Evolutionary conservation across 495 filamentous ascomycete genomes (phyloP), one percentile per base, ranked within the genome.

Genomic region (Talaromyces proteolyticus): DNA sequence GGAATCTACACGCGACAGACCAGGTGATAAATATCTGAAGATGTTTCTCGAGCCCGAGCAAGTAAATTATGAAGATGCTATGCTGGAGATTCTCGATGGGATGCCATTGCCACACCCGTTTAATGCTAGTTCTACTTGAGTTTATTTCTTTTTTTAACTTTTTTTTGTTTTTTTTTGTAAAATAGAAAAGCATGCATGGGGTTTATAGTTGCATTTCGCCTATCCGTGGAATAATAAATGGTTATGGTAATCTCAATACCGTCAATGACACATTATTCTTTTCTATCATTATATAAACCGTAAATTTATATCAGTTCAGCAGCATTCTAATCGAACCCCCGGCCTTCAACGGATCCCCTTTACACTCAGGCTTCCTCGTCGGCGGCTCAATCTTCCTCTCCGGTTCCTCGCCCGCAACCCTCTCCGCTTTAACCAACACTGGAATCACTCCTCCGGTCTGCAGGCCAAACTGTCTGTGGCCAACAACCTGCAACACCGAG

Each of bases 401-500:
- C 18, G 68, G 59, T 21, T 56, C 43, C 11, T 56, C 42, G 8
- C 61, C 68, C 17, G 46, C 37, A 5, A 69, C 45, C 21, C 51
- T 64, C 60, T 79, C 68, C 4, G 73, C 84, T 55, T 72, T 79
- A 14, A 89, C 76, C 24, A 90, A 62, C 14, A 86, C 81, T 0
- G 87, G 84, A 52, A 91, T 87, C 3, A 87, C 76, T 17, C 77
- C 85, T 5, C 87, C 86, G 1, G 87, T 90, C 36, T 67, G 72
- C 45, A 90, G 57, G 2, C 68, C 59, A 63, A 89, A 90, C n/a
- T 38, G 24, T n/a, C 77, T 75, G 65, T 91, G 87, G 1, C 79
- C 78, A 25, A 86, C 43, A 57, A 75, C 77, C 57, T 77, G 64
- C 52, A 90, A 57, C 10, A 84, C 71, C 47, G 72, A 76, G 7